phyloP scores from a whole-genome alignment of 768 basidiomycete genomes.

The Boletellus ananiceps region DNA sequence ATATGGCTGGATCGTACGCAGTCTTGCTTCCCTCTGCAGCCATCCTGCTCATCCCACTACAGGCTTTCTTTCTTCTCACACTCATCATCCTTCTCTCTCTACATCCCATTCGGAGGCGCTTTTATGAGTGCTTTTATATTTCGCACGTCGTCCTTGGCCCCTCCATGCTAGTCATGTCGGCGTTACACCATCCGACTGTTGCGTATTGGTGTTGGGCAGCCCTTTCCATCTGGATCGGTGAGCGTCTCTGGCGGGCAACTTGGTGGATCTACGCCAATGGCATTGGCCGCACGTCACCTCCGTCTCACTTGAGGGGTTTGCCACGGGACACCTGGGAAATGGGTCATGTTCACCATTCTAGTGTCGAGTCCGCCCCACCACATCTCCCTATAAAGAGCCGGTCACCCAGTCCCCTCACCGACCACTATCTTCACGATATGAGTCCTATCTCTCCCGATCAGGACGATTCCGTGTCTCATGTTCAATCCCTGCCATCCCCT shows the following conservation, averaged over 20 bases:
- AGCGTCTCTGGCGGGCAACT: constrained; percentile 52
- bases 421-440: constrained; percentile 16
- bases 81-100: constrained; percentile 50
- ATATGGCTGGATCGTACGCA: constrained; percentile 53
- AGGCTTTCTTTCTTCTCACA: constrained; percentile 58
- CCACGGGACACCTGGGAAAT: constrained; percentile 26
- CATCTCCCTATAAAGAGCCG: constrained; percentile 7
- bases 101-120: constrained; percentile 44
- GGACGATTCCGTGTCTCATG: neutral
- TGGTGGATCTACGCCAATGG: constrained; percentile 61
- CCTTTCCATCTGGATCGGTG: constrained; percentile 56
- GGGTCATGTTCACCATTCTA: constrained; percentile 9
- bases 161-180: constrained; percentile 53
- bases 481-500: neutral
- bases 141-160: constrained; percentile 61
- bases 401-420: constrained; percentile 23
- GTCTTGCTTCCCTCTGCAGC: constrained; percentile 5
- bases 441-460: neutral
- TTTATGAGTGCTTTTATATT: constrained; percentile 64
- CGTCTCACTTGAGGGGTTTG: neutral
- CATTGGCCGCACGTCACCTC: constrained; percentile 15
- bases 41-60: constrained; percentile 2
- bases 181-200: constrained; percentile 63
- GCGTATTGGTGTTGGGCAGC: constrained; percentile 68
- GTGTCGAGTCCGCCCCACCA: constrained; percentile 1